phyloP scores from a whole-genome alignment of 225 moss, liverwort and hornwort species.

The Climacium dendroides region DNA sequence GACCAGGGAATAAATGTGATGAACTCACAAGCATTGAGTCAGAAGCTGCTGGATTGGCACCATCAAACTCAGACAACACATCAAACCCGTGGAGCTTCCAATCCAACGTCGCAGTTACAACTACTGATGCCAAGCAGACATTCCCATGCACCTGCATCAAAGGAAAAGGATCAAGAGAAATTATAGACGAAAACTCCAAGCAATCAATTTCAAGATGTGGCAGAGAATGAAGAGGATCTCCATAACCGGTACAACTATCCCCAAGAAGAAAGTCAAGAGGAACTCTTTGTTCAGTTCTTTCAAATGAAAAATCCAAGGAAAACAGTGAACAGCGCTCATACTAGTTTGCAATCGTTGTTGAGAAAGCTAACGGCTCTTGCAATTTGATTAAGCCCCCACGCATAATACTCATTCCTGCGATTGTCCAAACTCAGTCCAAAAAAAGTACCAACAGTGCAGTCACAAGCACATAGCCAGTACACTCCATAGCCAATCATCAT shows the following conservation, averaged over 20 bases:
- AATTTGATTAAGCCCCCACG: conserved; percentile 92
- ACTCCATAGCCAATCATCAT: neutral
- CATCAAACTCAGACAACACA: conserved; percentile 92
- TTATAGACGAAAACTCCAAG: neutral
- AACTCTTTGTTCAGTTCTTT: neutral
- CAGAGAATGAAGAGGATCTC: neutral
- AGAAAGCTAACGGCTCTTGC: conserved; percentile 91
- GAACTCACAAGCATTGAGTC: conserved; percentile 82
- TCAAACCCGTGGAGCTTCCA: conserved; percentile 94
- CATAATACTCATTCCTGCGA: conserved; percentile 89
- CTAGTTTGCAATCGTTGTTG: conserved; percentile 95
- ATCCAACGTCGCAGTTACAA: conserved; percentile 80
- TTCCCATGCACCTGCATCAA: conserved; percentile 78
- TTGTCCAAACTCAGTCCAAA: neutral
- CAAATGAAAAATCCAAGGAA: neutral
- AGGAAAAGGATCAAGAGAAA: neutral
- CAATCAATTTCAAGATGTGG: neutral
- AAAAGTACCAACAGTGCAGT: neutral
- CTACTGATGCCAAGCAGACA: conserved; percentile 80
- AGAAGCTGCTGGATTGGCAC: conserved; percentile 58
- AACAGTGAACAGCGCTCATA: conserved; percentile 9
- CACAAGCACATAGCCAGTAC: neutral
- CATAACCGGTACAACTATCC: neutral
- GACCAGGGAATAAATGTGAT: neutral
- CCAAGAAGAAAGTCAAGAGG: neutral